Percentiles rank a stretch among this genome's conserved stretches.
Evolutionary conservation across 768 basidiomycete genomes (phyloP).

Genomic region (Podaxis sp.): DNA sequence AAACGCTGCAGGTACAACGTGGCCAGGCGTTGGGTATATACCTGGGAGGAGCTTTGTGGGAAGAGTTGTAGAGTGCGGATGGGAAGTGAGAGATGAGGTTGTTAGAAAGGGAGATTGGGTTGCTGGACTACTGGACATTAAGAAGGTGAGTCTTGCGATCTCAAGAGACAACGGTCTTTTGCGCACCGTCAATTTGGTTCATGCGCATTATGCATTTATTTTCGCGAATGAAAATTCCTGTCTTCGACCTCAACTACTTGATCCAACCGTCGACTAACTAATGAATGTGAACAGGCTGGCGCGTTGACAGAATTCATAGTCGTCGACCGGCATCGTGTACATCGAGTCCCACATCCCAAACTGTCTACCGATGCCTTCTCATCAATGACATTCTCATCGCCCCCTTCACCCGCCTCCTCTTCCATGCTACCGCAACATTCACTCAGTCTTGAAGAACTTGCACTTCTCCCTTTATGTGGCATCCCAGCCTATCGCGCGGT

Average conservation of each 20-base stretch:
- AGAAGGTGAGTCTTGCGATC: slow-evolving; percentile 58
- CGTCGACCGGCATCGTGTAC: slow-evolving; percentile 75
- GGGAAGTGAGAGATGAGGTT: slow-evolving; percentile 70
- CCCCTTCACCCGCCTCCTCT: slow-evolving; percentile 25
- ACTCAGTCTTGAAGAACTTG: slow-evolving; percentile 67
- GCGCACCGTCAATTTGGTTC: slow-evolving; percentile 6
- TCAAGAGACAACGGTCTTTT: background rate
- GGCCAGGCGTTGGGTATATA: slow-evolving; percentile 66
- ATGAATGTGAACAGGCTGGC: slow-evolving; percentile 56
- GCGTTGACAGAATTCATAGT: slow-evolving; percentile 89
- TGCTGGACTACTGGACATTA: slow-evolving; percentile 73
- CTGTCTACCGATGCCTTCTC: background rate
- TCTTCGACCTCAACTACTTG: background rate
- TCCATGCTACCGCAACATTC: slow-evolving; percentile 19
- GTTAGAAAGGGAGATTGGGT: slow-evolving; percentile 85
- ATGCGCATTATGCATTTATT: background rate
- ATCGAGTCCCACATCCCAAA: slow-evolving; percentile 67
- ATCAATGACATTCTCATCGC: slow-evolving; percentile 10
- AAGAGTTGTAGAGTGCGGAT: slow-evolving; percentile 78
- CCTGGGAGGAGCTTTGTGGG: slow-evolving; percentile 90
- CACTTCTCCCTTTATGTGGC: slow-evolving; percentile 77
- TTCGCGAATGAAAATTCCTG: slow-evolving; percentile 14
- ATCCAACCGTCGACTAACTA: background rate
- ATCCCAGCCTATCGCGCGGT: slow-evolving; percentile 83
- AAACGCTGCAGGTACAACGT: slow-evolving; percentile 17